Evolutionary conservation across 805 yeast genomes (phyloP).

Genomic region (Ogataea thermomethanolica): DNA sequence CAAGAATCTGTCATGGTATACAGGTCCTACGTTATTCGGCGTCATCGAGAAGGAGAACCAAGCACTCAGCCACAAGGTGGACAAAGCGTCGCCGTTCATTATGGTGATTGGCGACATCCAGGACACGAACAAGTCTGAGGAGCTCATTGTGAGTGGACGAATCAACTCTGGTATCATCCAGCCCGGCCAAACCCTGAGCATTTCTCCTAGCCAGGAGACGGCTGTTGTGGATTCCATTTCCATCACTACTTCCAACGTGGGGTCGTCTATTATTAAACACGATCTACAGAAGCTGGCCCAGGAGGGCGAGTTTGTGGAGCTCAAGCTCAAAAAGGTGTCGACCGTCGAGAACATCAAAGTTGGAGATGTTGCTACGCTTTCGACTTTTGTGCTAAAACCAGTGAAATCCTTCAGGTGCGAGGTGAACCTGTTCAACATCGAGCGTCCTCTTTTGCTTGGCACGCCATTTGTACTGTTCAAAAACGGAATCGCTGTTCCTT

Average conservation of each 20-base stretch:
- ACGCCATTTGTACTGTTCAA: conserved; percentile 74
- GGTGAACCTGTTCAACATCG: conserved; percentile 60
- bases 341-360: conserved; percentile 46
- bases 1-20: conserved; percentile 27
- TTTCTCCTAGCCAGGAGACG: conserved; percentile 49
- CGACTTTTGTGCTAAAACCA: conserved; percentile 35
- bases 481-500: conserved; percentile 70
- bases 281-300: conserved; percentile 36
- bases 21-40: conserved; percentile 47
- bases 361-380: conserved; percentile 59
- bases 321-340: conserved; percentile 38
- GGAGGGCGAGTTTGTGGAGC: conserved; percentile 52
- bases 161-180: conserved; percentile 66
- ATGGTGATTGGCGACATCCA: conserved; percentile 63
- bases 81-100: conserved; percentile 42
- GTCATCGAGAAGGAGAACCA: conserved; percentile 36
- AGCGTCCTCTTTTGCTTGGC: conserved; percentile 75
- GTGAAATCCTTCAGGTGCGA: conserved; percentile 51
- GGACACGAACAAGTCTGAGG: conserved; percentile 43
- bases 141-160: conserved; percentile 59
- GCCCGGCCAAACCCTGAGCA: conserved; percentile 60
- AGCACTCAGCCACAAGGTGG: conserved; percentile 12
- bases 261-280: conserved; percentile 19
- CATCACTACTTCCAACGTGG: conserved; percentile 26
- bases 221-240: conserved; percentile 40